Evolutionary conservation across 352 stramenopile genomes (phyloP), one percentile per base, ranked within the genome.

Genomic region (Phytophthora pinifolia): DNA sequence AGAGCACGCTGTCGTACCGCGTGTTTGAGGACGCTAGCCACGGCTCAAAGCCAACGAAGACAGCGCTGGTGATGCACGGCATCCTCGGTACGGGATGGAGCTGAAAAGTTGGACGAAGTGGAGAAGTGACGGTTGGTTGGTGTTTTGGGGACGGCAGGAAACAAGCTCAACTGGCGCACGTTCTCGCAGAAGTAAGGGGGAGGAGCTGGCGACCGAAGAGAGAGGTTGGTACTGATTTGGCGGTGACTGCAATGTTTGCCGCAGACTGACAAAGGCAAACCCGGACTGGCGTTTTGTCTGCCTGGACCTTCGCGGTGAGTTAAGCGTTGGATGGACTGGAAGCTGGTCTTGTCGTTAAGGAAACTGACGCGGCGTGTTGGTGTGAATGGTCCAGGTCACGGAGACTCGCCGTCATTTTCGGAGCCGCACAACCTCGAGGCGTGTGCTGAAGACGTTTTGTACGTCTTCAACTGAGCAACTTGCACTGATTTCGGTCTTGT

Each of bases 121-220:
- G 12, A 13, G 9, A 12, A 32, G 32, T 67, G 17, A 59, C 33
- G 8, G 10, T 36, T 22, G 17, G 18, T 33, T 27, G 9, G 6
- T 22, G 17, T 15, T 17, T 42, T 30, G 37, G 20, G 31, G 22
- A 27, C 22, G 12, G 12, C 47, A 92, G 82, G 82, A 46, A 92
- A 92, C 62, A 92, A 92, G 48, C 68, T 89, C 45, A 92, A 92
- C 39, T 92, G 82, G 82, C 72, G 79, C 42, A 92, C 82, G 36
- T 92, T 92, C 60, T 86, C 77, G 25, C 79, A 83, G 31, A 86
- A 79, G 78, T 84, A 64, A 27, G 1, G 22, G 6, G 9, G 70
- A 53, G 13, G 9, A 29, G 32, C 13, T 42, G 3, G 14, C 25
- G 51, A 56, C 4, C 7, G 1, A 9, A 22, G 17, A 37, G 2